Base-by-base conservation (phyloP, 2,329 filamentous ascomycete species). In the Claviceps quebecensis region DNA sequence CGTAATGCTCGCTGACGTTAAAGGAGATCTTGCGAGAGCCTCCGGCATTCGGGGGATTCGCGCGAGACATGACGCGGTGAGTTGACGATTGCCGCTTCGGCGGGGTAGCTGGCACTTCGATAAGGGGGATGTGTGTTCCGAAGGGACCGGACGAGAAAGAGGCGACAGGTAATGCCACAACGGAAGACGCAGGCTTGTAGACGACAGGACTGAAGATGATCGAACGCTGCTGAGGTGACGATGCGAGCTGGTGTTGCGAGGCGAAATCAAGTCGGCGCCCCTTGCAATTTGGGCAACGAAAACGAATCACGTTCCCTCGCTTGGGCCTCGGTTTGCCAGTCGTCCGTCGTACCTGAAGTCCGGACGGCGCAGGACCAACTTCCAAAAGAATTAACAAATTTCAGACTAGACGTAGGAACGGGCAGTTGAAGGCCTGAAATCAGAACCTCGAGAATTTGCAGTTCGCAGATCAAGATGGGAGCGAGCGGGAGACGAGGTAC, bases 1-100 rank as follows among this genome's bases (percentile, higher is more conserved):
- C 93, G 67, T 98, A 98, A 70, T 98, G 93, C 70, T 98, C 93
- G 64, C 90, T 96, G 56, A 98, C 93, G 66, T 98, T 98, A 83
- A 98, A 98, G 52, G 90, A 97, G 68, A 98, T 98, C 80, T 97
- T 98, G 67, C 93, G 80, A 61, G 82, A 84, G 61, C 78, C 78
- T 62, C 76, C 70, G 53, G 75, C 76, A 66, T 73, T 80, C 61
- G 73, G 77, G 58, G 75, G 67, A 62, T 73, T 71, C 53, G 76
- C 63, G 62, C 77, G 77, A 64, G 77, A 80, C 77, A 81, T 80
- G 62, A 54, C 65, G 56, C 26, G 17, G 23, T 49, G 40, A 43
- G n/a, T 26, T n/a, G 40, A 45, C 22, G n/a, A 40, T 34, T n/a
- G 48, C 37, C n/a, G n/a, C n/a, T 38, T 36, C 47, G 49, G 49